phyloP scores from a whole-genome alignment of 495 filamentous ascomycete species.

The Talaromyces ruber region DNA sequence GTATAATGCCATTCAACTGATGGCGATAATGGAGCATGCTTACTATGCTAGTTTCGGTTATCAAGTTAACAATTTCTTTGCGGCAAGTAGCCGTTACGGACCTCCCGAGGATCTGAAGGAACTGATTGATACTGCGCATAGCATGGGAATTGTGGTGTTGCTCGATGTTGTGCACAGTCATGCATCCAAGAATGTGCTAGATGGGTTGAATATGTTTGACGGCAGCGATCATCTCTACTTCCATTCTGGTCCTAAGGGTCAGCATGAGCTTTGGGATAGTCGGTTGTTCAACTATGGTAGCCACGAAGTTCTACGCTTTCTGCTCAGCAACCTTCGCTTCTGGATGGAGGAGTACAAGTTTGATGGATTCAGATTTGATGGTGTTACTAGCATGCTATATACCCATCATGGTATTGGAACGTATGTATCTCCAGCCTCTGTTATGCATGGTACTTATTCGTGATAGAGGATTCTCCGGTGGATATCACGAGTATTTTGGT shows the following conservation, averaged over 20 bases:
- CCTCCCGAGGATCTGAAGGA: constrained; percentile 93
- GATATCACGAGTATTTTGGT: constrained; percentile 98
- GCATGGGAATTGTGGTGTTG: constrained; percentile 83
- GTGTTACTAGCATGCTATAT: constrained; percentile 98
- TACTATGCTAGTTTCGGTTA: constrained; percentile 99
- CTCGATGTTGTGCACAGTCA: constrained; percentile 97
- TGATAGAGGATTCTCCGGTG: constrained; percentile 84
- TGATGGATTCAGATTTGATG: constrained; percentile 96
- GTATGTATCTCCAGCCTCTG: constrained; percentile 45
- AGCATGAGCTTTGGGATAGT: constrained; percentile 91
- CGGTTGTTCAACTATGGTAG: constrained; percentile 93
- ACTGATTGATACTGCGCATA: constrained; percentile 89
- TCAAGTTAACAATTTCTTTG: constrained; percentile 98
- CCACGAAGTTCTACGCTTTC: constrained; percentile 89
- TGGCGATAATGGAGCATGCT: constrained; percentile 98
- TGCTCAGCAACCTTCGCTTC: constrained; percentile 91
- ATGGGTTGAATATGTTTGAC: constrained; percentile 92
- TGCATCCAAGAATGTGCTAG: constrained; percentile 91
- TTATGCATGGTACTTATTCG: constrained; percentile 10
- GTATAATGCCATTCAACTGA: constrained; percentile 96
- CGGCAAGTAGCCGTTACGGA: constrained; percentile 91
- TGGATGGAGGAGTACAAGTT: constrained; percentile 99
- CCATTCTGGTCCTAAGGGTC: constrained; percentile 73
- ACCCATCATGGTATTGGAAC: constrained; percentile 94
- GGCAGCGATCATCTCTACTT: constrained; percentile 93